Conservation (phyloP, 139 green algal species). For the Tetraselmis striata region DNA sequence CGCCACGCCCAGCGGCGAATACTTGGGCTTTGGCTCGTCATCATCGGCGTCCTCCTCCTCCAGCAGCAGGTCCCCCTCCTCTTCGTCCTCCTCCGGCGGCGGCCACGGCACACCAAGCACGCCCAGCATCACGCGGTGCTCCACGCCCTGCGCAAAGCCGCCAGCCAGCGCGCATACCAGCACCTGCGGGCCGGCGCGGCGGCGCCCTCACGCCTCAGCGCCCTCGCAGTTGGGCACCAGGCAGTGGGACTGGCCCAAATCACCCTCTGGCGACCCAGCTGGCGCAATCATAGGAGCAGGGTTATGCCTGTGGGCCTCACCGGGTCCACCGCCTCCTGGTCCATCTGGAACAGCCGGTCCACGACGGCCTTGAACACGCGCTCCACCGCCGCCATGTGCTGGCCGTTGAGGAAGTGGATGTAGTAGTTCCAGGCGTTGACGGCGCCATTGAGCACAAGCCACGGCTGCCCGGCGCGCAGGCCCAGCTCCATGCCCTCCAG, state of each 20-base stretch:
- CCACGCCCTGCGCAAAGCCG: conserved; percentile 26
- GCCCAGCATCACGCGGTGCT: conserved; percentile 31
- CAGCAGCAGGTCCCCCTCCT: not conserved
- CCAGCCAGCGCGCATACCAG: conserved; percentile 33
- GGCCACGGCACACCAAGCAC: conserved; percentile 2
- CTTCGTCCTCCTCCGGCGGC: not conserved
- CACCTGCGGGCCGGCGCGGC: not conserved
- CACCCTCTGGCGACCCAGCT: too few relatives aligned
- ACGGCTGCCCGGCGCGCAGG: conserved; percentile 30
- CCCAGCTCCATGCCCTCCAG: conserved; percentile 34
- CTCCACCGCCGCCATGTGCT: conserved; percentile 22
- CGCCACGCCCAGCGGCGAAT: not conserved
- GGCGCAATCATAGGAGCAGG: too few relatives aligned
- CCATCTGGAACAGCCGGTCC: conserved; percentile 28
- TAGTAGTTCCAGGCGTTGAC: conserved; percentile 45
- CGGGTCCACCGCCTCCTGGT: not conserved
- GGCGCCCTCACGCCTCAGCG: conserved; percentile 12
- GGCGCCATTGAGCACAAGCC: conserved; percentile 48
- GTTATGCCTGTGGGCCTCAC: too few relatives aligned
- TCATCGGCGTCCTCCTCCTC: not conserved
- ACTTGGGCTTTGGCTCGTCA: not conserved
- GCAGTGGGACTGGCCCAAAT: too few relatives aligned
- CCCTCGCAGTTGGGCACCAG: too few relatives aligned
- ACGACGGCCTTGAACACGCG: conserved; percentile 17
- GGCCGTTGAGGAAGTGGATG: conserved; percentile 40